Evolutionary conservation across 331 rosid genomes (phyloP).

Genomic region (Arachis monticola): DNA sequence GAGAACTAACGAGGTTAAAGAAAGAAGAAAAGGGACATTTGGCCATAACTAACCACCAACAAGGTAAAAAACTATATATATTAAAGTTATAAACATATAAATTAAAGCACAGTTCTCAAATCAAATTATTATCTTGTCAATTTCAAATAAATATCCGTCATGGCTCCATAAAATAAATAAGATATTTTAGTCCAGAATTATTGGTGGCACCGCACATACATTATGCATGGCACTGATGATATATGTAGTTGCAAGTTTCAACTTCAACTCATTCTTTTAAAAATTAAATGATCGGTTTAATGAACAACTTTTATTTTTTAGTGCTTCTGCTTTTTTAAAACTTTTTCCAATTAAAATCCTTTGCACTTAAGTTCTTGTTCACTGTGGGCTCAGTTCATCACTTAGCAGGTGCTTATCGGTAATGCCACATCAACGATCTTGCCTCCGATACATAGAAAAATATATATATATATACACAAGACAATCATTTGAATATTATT

Average conservation of each 20-base stretch:
- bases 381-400: constrained; percentile 11
- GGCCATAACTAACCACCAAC: background rate
- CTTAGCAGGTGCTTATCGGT: constrained; percentile 1
- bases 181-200: constrained; percentile 48
- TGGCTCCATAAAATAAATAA: background rate
- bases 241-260: too few relatives aligned
- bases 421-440: too few relatives aligned
- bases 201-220: constrained; percentile 47
- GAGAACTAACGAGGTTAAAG: background rate
- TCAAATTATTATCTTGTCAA: background rate
- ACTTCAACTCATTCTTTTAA: constrained; percentile 28
- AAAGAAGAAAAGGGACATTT: background rate
- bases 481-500: too few relatives aligned
- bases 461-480: too few relatives aligned
- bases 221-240: constrained; percentile 19
- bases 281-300: background rate
- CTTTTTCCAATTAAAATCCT: constrained; percentile 24
- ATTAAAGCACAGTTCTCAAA: too few relatives aligned
- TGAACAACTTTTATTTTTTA: constrained; percentile 18
- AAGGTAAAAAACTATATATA: too few relatives aligned
- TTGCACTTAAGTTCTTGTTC: constrained; percentile 6
- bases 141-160: background rate
- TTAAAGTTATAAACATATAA: too few relatives aligned
- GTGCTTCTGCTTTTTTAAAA: constrained; percentile 27
- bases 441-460: too few relatives aligned